Evolutionary conservation across 495 filamentous ascomycete species (phyloP).

Genomic region (Penicillium riverlandense): DNA sequence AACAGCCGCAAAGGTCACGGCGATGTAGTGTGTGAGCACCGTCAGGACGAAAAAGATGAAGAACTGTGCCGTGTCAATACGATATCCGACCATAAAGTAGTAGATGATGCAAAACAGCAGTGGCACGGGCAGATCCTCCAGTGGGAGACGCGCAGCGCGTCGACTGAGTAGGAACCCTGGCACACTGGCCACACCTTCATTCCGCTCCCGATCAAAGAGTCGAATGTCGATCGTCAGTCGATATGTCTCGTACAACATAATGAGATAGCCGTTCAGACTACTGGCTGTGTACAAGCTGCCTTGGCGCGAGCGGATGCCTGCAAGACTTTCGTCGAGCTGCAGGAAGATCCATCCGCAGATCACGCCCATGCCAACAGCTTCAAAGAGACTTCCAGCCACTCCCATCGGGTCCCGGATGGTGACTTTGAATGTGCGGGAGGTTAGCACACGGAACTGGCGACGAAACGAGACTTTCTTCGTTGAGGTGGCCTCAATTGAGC

Average conservation of each 20-base stretch:
- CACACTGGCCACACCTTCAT: conserved; percentile 63
- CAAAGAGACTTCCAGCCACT: conserved; percentile 54
- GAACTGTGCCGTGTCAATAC: conserved; percentile 49
- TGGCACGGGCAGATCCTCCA: conserved; percentile 64
- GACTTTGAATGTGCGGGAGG: conserved; percentile 55
- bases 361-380: conserved; percentile 59
- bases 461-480: conserved; percentile 36
- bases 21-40: conserved; percentile 58
- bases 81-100: conserved; percentile 73
- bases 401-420: conserved; percentile 69
- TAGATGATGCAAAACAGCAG: conserved; percentile 59
- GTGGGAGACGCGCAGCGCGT: conserved; percentile 53
- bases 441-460: conserved; percentile 56
- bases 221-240: conserved; percentile 63
- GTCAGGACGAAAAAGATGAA: conserved; percentile 61
- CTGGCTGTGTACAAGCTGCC: conserved; percentile 61
- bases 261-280: conserved; percentile 64
- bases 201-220: conserved; percentile 64
- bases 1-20: conserved; percentile 52
- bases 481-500: background rate
- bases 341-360: conserved; percentile 67
- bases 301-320: conserved; percentile 54
- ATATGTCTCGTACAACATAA: conserved; percentile 66
- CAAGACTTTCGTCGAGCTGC: conserved; percentile 47
- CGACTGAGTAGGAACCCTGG: conserved; percentile 58